A percentile compares a stretch with the other conserved stretches of the same genome.
Conservation (phyloP, 2,329 filamentous ascomycete species). For the Fusarium protoensiforme region DNA sequence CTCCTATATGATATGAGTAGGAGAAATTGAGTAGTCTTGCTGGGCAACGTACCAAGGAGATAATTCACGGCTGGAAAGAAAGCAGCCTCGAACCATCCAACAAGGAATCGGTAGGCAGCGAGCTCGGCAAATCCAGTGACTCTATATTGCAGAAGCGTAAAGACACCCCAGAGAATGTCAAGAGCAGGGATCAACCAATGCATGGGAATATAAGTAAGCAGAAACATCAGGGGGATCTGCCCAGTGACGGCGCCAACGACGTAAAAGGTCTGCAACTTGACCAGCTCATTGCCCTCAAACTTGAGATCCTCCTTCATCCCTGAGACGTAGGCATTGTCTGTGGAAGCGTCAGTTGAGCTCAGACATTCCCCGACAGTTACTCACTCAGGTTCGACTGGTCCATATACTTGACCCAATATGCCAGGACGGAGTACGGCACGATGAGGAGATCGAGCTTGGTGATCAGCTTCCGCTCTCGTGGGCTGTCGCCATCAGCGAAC, state of each 20-base stretch:
- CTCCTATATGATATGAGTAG: not conserved
- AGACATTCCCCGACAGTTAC: not conserved
- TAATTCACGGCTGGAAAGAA: not conserved
- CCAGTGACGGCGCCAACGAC: not conserved
- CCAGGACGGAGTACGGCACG: constrained; percentile 30
- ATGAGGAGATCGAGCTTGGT: constrained; percentile 66
- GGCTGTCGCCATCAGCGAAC: not conserved
- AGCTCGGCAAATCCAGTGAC: not conserved
- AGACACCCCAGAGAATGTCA: not conserved
- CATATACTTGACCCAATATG: constrained; percentile 39
- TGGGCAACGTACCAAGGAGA: not conserved
- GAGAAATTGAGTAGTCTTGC: accelerated
- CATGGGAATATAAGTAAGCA: not conserved
- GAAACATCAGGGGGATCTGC: not conserved
- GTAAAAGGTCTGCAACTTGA: not conserved
- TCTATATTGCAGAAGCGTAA: not conserved
- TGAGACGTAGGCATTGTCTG: not conserved
- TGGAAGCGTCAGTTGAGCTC: not conserved
- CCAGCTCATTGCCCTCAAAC: not conserved
- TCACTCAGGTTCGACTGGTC: constrained; percentile 35
- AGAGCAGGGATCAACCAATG: not conserved
- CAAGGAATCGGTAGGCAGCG: not conserved
- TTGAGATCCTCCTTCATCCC: not conserved
- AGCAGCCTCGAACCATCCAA: not conserved
- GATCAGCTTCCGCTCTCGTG: constrained; percentile 12